A percentile compares a stretch with the other conserved stretches of the same genome.
These are phyloP conservation scores for Fomitopsis palustris DNA, from an alignment of 1,284 basidiomycete species.

Conservation along the genomic window DNA sequence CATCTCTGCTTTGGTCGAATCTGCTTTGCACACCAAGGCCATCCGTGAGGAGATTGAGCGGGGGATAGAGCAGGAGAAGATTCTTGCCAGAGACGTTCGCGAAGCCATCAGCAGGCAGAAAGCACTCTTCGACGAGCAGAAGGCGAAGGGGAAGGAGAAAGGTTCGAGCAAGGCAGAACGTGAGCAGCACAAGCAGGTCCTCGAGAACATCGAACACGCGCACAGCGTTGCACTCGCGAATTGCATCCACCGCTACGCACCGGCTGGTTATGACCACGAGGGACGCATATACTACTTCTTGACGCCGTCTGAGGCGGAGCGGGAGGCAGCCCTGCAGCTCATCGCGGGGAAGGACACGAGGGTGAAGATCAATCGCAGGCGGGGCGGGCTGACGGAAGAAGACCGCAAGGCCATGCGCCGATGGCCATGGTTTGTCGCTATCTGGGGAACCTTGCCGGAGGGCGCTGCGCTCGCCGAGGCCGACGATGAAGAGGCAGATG, in stretches of 20 bases:
- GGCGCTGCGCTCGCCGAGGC: slow-evolving; percentile 23
- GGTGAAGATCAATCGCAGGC: slow-evolving; percentile 30
- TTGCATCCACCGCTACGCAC: slow-evolving; percentile 29
- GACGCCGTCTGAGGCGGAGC: slow-evolving; percentile 28
- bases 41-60: slow-evolving; percentile 59
- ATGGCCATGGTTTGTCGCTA: slow-evolving; percentile 74
- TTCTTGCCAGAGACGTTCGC: slow-evolving; percentile 43
- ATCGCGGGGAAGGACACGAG: slow-evolving; percentile 24
- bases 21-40: slow-evolving; percentile 39
- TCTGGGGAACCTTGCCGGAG: slow-evolving; percentile 58
- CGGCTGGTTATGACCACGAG: slow-evolving; percentile 35
- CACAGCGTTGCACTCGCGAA: slow-evolving; percentile 23
- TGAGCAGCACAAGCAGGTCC: slow-evolving; percentile 25
- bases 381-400: slow-evolving; percentile 38
- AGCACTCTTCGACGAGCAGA: slow-evolving; percentile 39
- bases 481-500: slow-evolving; percentile 25
- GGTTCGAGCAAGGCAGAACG: slow-evolving; percentile 31
- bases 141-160: slow-evolving; percentile 12
- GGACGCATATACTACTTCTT: slow-evolving; percentile 36
- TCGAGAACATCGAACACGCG: slow-evolving; percentile 29
- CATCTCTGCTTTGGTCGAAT: slow-evolving; percentile 52
- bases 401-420: slow-evolving; percentile 45
- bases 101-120: slow-evolving; percentile 46
- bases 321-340: slow-evolving; percentile 28
- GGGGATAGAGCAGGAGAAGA: slow-evolving; percentile 50